Conservation (phyloP, 75 land plant species). For the Chamaecyparis obtusa region DNA sequence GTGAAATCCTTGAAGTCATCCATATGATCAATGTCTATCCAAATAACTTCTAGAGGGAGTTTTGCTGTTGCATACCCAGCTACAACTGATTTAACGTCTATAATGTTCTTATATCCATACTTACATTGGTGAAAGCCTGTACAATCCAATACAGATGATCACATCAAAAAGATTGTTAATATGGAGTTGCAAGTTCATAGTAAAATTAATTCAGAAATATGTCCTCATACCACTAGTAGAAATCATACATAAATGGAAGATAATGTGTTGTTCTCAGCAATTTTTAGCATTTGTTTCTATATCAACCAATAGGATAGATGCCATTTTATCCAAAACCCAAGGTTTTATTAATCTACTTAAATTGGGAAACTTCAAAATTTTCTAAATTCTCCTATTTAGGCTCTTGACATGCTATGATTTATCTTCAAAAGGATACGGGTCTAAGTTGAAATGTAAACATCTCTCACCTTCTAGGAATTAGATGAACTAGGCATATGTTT, state of each 20-base stretch:
- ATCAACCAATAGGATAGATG: neutral
- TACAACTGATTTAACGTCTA: conserved; percentile 46
- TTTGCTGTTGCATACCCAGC: conserved; percentile 49
- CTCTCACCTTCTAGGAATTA: neutral
- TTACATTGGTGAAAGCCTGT: conserved; percentile 79
- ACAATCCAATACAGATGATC: neutral
- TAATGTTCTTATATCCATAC: conserved; percentile 62
- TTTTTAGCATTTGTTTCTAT: no score
- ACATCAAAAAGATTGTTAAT: neutral
- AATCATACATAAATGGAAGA: neutral
- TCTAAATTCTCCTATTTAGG: neutral
- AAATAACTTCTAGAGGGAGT: conserved; percentile 80
- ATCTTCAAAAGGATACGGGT: neutral
- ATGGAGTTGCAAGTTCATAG: neutral
- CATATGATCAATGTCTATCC: conserved; percentile 91
- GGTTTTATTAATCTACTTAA: neutral
- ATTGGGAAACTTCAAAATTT: neutral
- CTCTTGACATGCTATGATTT: neutral
- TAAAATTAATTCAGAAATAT: neutral
- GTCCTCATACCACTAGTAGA: neutral
- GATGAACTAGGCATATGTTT: neutral
- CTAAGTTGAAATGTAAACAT: neutral
- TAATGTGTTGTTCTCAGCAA: neutral
- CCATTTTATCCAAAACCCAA: neutral
- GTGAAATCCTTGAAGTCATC: conserved; percentile 76